phyloP scores from a whole-genome alignment of 257 asterid genomes.

The Solanum chiquidenum region DNA sequence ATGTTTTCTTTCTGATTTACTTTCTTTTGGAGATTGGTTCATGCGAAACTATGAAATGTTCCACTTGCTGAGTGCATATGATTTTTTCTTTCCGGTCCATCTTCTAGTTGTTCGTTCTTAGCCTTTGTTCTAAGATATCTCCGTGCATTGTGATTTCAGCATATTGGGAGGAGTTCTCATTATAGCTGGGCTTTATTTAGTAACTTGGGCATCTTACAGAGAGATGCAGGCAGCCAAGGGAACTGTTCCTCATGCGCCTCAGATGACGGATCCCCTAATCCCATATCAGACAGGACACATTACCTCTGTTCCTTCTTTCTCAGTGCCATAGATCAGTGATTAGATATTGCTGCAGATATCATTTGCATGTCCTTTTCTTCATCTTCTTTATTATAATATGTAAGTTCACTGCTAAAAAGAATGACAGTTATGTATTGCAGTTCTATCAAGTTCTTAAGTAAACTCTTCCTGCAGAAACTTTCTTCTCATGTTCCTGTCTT shows the following conservation, averaged over 20 bases:
- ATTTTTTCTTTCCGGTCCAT: neutral
- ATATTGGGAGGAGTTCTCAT: conserved; percentile 75
- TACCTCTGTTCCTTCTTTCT: conserved; percentile 43
- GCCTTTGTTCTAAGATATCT: neutral
- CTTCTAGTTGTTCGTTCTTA: neutral
- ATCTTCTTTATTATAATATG: neutral
- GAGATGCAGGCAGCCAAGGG: conserved; percentile 34
- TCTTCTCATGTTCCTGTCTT: neutral
- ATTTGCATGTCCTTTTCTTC: neutral
- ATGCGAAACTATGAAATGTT: neutral
- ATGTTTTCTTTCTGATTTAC: neutral
- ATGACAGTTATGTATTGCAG: neutral
- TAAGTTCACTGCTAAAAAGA: neutral
- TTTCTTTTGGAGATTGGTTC: neutral
- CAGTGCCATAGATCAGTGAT: conserved; percentile 44
- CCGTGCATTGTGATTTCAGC: conserved; percentile 27
- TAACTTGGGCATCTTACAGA: conserved; percentile 82
- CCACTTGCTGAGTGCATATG: neutral
- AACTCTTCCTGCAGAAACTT: neutral
- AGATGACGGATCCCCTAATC: conserved; percentile 37
- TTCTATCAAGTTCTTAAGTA: neutral
- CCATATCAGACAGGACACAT: conserved; percentile 45
- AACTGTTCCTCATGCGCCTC: conserved; percentile 17
- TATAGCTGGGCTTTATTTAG: conserved; percentile 73
- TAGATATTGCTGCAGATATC: conserved; percentile 1